These are phyloP conservation scores for Artemisia tridentata DNA, from an alignment of 129 eudicot genomes.

Conservation along the genomic window DNA sequence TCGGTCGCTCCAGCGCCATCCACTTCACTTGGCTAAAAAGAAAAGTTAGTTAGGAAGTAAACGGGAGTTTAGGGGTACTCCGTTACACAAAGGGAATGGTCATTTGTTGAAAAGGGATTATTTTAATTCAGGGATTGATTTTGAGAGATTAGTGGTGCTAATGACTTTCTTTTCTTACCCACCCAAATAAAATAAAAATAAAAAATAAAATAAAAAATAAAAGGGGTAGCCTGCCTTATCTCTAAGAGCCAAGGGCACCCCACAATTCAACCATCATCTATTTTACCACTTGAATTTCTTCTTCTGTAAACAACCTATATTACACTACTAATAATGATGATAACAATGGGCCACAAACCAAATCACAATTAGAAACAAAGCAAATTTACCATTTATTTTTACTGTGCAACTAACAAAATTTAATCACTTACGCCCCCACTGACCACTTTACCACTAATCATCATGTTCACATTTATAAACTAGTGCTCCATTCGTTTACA, in stretches of 20 bases:
- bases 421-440: slow-evolving; percentile 4
- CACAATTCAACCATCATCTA: no score
- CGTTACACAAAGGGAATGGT: neutral
- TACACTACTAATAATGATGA: no score
- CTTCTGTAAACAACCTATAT: no score
- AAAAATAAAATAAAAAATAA: no score
- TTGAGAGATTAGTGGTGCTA: slow-evolving; percentile 23
- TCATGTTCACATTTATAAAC: slow-evolving; percentile 4
- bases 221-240: neutral
- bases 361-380: no score
- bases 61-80: slow-evolving; percentile 39
- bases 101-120: neutral
- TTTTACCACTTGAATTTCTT: no score
- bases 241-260: no score
- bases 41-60: no score
- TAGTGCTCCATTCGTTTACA: neutral
- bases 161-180: slow-evolving; percentile 25
- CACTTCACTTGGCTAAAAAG: slow-evolving; percentile 4
- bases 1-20: slow-evolving; percentile 61
- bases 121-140: slow-evolving; percentile 27
- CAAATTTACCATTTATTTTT: neutral
- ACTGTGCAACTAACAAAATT: slow-evolving; percentile 1
- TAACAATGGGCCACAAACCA: no score
- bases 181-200: neutral
- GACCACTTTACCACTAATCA: slow-evolving; percentile 10